Conservation (phyloP, 169 alveolate species). For the Eimeria praecox region DNA sequence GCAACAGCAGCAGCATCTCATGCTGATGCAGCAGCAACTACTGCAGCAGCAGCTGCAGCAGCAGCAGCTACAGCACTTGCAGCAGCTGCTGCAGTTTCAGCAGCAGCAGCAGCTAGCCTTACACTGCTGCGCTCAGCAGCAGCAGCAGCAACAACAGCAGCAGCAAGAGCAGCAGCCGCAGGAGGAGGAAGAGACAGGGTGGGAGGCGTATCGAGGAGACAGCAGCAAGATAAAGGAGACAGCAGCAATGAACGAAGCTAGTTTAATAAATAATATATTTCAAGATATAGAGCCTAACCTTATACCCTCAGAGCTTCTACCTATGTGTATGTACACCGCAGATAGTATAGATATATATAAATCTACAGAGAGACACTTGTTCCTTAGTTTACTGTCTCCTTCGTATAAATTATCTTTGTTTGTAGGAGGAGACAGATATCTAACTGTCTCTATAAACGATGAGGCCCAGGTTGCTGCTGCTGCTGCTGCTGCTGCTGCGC, state of each 20-base stretch:
- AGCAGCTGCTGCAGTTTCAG: background rate
- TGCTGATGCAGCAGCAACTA: background rate
- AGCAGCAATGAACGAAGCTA: conserved; percentile 32
- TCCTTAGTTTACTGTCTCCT: background rate
- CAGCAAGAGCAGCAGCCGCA: background rate
- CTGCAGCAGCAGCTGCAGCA: conserved; percentile 29
- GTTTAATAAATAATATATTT: conserved; percentile 22
- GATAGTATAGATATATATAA: background rate
- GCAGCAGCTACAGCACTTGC: background rate
- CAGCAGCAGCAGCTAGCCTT: background rate
- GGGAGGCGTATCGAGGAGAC: too few species aligned
- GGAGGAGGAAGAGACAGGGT: too few species aligned
- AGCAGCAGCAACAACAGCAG: background rate
- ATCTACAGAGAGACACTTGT: conserved; percentile 65
- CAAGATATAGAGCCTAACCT: conserved; percentile 70
- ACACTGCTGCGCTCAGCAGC: too few species aligned
- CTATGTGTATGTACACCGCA: conserved; percentile 63
- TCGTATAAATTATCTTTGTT: background rate
- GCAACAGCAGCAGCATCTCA: conserved; percentile 20
- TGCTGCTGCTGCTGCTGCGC: background rate
- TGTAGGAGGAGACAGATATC: background rate
- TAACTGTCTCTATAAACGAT: background rate
- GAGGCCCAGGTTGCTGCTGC: background rate
- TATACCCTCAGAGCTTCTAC: conserved; percentile 70
- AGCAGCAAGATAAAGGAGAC: background rate